phyloP scores from a whole-genome alignment of 306 rosid species.

The Cucurbita moschata region DNA sequence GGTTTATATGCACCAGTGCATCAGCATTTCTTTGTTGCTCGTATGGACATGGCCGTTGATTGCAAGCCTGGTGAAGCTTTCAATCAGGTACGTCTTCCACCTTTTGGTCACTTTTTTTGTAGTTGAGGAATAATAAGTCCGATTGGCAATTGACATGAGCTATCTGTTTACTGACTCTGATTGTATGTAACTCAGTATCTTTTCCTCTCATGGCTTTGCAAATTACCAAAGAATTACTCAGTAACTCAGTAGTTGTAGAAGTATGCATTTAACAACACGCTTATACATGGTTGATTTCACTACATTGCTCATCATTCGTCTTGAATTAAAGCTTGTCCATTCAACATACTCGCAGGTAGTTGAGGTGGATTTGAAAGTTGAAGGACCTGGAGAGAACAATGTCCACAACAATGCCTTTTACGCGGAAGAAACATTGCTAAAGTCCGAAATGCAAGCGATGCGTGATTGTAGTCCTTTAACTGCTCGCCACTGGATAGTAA shows the following conservation, averaged over 20 bases:
- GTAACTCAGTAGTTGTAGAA: not conserved
- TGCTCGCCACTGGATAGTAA: slow-evolving; percentile 89
- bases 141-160: not conserved
- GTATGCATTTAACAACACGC: not conserved
- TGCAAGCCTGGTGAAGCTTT: slow-evolving; percentile 85
- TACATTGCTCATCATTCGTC: not conserved
- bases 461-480: slow-evolving; percentile 67
- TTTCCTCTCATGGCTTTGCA: not conserved
- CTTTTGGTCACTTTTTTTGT: not conserved
- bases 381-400: slow-evolving; percentile 64
- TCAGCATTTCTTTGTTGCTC: slow-evolving; percentile 83
- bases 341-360: slow-evolving; percentile 38
- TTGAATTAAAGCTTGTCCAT: not conserved
- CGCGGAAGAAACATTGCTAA: slow-evolving; percentile 67
- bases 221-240: not conserved
- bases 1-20: slow-evolving; percentile 79
- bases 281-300: not conserved
- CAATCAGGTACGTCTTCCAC: slow-evolving; percentile 44
- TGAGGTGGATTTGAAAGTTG: slow-evolving; percentile 68
- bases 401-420: slow-evolving; percentile 67
- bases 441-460: slow-evolving; percentile 59
- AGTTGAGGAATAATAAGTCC: not conserved
- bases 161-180: not conserved
- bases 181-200: not conserved
- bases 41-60: slow-evolving; percentile 94